Percentiles rank a stretch among this genome's conserved stretches.
These are phyloP conservation scores for Rhodomyrtus psidioides DNA, from an alignment of 441 rosid genomes.

Conservation along the genomic window DNA sequence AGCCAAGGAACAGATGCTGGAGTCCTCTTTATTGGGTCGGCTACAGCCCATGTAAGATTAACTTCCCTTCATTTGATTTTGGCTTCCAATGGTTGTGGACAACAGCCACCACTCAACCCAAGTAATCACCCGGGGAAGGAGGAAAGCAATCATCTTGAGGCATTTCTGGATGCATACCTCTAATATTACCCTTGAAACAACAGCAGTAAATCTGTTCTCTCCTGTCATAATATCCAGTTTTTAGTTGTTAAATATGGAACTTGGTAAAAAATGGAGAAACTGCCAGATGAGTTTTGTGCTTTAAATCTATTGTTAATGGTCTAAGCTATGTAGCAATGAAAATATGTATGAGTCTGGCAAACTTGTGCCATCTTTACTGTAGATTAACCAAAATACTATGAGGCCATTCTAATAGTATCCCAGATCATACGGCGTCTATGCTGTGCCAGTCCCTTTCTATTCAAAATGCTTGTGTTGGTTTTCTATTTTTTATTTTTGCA, in stretches of 20 bases:
- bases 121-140: not conserved
- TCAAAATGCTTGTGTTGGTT: not conserved
- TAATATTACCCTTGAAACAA: not conserved
- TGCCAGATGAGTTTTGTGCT: not conserved
- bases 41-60: conserved; percentile 80
- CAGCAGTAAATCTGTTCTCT: not conserved
- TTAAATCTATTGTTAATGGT: not conserved
- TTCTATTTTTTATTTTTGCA: not conserved
- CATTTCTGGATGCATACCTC: not conserved
- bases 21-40: conserved; percentile 69
- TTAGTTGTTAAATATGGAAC: not conserved
- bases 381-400: not conserved
- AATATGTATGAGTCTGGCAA: not conserved
- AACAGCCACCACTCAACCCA: not conserved
- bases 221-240: not conserved
- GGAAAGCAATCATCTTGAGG: not conserved
- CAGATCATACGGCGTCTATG: not conserved
- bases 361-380: not conserved
- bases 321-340: not conserved
- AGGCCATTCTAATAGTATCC: not conserved
- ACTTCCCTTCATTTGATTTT: not conserved
- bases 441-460: not conserved
- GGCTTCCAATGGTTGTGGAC: not conserved
- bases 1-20: conserved; percentile 68
- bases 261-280: not conserved